phyloP scores from a whole-genome alignment of 2,329 filamentous ascomycete species.

The Eutypa lata region DNA sequence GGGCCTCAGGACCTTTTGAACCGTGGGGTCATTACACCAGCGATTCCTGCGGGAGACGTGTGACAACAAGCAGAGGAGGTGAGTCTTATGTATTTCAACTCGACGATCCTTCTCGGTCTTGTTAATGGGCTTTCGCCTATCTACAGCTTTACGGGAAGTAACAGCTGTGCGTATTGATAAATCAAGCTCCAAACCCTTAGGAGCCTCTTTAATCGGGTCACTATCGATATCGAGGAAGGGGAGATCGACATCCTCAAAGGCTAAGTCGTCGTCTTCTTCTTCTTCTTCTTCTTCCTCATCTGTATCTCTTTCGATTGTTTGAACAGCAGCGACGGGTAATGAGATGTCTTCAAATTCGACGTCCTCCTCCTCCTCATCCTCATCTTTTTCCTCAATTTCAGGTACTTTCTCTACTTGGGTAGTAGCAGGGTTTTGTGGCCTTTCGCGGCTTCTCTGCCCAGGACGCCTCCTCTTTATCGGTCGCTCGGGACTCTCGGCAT shows the following conservation, averaged over 20 bases:
- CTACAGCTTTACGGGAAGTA: conserved; percentile 26
- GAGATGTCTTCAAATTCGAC: conserved; percentile 50
- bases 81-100: conserved; percentile 78
- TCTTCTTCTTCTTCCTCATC: conserved; percentile 41
- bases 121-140: conserved; percentile 50
- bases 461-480: conserved; percentile 40
- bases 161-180: conserved; percentile 43
- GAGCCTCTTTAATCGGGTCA: conserved; percentile 18
- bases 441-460: conserved; percentile 28
- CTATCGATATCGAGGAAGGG: conserved; percentile 20
- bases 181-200: conserved; percentile 48
- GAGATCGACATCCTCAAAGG: conserved; percentile 50
- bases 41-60: conserved; percentile 76
- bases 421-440: conserved; percentile 4
- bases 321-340: conserved; percentile 44
- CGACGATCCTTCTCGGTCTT: conserved; percentile 55
- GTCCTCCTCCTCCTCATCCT: conserved; percentile 37
- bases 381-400: conserved; percentile 20
- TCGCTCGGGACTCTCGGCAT: conserved; percentile 30
- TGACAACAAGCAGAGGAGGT: conserved; percentile 77
- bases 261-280: conserved; percentile 37
- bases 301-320: conserved; percentile 49
- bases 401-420: conserved; percentile 13
- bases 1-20: conserved; percentile 63
- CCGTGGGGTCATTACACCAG: conserved; percentile 78